Conservation (phyloP, 23 red algal genomes). For the Gracilaria domingensis region DNA sequence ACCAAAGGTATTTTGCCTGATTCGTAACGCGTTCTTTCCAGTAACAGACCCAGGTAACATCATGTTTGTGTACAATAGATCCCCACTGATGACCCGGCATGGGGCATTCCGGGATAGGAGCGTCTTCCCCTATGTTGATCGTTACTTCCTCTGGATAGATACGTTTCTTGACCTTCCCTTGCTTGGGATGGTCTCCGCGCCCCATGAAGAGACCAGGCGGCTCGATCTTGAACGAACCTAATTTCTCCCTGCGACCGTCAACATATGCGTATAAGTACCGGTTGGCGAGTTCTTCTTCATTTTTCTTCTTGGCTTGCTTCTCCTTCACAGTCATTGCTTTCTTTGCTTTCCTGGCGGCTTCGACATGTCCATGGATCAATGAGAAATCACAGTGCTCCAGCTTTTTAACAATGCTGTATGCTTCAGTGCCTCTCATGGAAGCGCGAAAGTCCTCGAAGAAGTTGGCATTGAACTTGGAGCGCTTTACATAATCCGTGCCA, state of each 20-base stretch:
- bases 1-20: slow-evolving; percentile 93
- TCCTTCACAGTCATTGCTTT: slow-evolving; percentile 66
- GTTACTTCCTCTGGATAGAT: slow-evolving; percentile 99
- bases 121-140: slow-evolving; percentile 90
- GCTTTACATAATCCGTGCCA: slow-evolving; percentile 86
- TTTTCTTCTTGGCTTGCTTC: slow-evolving; percentile 80
- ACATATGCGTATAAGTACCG: slow-evolving; percentile 93
- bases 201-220: slow-evolving; percentile 98
- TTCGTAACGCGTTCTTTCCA: slow-evolving; percentile 95
- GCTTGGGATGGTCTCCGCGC: slow-evolving; percentile 96
- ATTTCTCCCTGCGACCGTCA: slow-evolving; percentile 97
- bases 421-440: slow-evolving; percentile 24
- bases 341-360: slow-evolving; percentile 73
- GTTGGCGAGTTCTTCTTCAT: slow-evolving; percentile 76
- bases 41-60: slow-evolving; percentile 94
- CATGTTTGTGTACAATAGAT: slow-evolving; percentile 87
- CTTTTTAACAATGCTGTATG: slow-evolving; percentile 54
- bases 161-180: slow-evolving; percentile 94
- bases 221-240: slow-evolving; percentile 96
- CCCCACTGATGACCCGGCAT: slow-evolving; percentile 94
- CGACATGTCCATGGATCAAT: slow-evolving; percentile 83
- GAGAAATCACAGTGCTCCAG: slow-evolving; percentile 89
- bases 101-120: slow-evolving; percentile 90
- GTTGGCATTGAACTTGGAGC: slow-evolving; percentile 82
- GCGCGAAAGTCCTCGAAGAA: slow-evolving; percentile 96